phyloP scores from a whole-genome alignment of 345 rosid genomes.

The Excoecaria cochinchinensis region DNA sequence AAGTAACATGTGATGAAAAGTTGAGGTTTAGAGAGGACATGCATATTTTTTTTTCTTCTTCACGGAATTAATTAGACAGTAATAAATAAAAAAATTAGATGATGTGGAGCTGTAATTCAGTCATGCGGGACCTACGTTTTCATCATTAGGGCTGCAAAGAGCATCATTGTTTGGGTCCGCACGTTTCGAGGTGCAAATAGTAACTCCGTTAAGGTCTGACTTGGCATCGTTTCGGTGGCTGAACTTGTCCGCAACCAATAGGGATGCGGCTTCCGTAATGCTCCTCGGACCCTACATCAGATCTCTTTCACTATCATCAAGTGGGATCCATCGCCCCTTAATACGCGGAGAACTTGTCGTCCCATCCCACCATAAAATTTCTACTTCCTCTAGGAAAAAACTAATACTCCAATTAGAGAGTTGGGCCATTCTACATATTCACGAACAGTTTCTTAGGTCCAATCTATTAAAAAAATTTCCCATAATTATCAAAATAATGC shows the following conservation, averaged over 20 bases:
- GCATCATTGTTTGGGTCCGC: conserved; percentile 30
- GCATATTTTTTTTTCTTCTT: not conserved
- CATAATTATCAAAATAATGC: too few relatives aligned
- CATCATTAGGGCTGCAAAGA: conserved; percentile 20
- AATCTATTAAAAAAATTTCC: too few relatives aligned
- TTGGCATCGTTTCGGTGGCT: conserved; percentile 32
- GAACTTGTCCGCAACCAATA: conserved; percentile 41
- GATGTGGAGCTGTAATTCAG: conserved; percentile 30
- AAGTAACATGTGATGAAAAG: conserved; percentile 19
- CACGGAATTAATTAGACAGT: conserved; percentile 3
- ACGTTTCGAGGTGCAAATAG: conserved; percentile 6
- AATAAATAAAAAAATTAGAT: not conserved
- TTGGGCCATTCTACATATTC: too few relatives aligned
- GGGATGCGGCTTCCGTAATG: conserved; percentile 39
- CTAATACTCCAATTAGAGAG: too few relatives aligned
- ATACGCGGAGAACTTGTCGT: conserved; percentile 6
- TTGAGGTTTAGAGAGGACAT: not conserved
- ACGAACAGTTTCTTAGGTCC: too few relatives aligned
- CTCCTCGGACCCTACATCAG: conserved; percentile 30
- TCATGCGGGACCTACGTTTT: conserved; percentile 22
- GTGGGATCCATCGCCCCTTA: not conserved
- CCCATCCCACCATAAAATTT: too few relatives aligned
- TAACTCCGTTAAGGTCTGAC: conserved; percentile 22
- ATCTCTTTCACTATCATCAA: conserved; percentile 21
- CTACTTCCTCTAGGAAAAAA: too few relatives aligned